Base-by-base conservation (phyloP, 345 rosid genomes). In the Heritiera littoralis region DNA sequence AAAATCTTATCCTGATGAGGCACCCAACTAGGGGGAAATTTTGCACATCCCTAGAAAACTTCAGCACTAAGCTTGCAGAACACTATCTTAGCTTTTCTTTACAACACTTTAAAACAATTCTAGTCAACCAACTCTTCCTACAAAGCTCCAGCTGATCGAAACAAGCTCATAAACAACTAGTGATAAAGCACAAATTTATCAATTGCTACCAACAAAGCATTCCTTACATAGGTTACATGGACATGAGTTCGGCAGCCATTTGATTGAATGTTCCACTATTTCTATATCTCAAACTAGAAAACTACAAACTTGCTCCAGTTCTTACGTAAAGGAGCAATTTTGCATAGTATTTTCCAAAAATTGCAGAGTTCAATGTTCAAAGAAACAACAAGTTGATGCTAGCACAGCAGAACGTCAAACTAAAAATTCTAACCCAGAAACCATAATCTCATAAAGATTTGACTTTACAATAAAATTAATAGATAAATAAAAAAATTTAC, bases 401-500 rank as follows among this genome's bases (percentile, higher is more conserved):
- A 43, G 43, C 30, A 54, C 20, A 15, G 7, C 5, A 54, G 17
- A 52, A 3, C 2, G 43, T 12, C 54, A 43, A 67, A 43, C 18
- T 4, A 35, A 64, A 65, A 28, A 6, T 70, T 23, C 40, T 20
- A 69, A 28, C 9, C 52, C 18, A 5, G 15, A 10, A 10, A 46
- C 2, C 18, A 66, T 0, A 66, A 66, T 15, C 20, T 3, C 48
- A 61, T 38, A 48, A 23, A 23, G 41, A 70, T 12, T 48, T 70
- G 41, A 48, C 9, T 48, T 6, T 7, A 7, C 14, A 23, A 13
- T 2, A 43, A 55, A 17, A 46, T 23, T 20, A 32, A 7, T 12
- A 71, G 30, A 74, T 17, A 58, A 49, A 14, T 7, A 0, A 11
- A 52, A 7, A 18, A 1, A 51, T 52, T 83, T 83, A 93, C 98